These are phyloP conservation scores for Pythium graminicola DNA, from an alignment of 352 stramenopile species.

Conservation along the genomic window DNA sequence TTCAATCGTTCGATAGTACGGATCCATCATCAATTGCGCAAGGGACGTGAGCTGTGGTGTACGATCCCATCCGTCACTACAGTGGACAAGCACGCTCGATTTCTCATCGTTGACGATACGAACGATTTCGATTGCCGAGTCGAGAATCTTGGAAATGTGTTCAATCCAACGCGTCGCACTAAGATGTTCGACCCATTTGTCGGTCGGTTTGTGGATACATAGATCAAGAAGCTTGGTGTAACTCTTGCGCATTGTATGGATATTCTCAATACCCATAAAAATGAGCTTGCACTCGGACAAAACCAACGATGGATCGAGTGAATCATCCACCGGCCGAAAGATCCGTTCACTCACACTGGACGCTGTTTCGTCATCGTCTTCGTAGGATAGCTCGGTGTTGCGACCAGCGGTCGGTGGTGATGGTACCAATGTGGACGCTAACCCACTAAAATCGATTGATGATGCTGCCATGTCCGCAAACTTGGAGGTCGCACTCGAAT, in stretches of 20 bases:
- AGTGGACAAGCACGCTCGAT: conserved; percentile 97
- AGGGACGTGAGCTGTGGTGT: conserved; percentile 95
- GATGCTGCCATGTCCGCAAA: conserved; percentile 48
- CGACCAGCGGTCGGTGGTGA: conserved; percentile 13
- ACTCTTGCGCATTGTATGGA: conserved; percentile 95
- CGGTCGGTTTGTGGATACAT: too few relatives aligned
- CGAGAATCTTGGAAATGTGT: conserved; percentile 92
- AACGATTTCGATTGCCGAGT: conserved; percentile 89
- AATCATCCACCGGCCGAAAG: conserved; percentile 7
- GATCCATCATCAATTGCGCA: conserved; percentile 96
- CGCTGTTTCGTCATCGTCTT: conserved; percentile 20
- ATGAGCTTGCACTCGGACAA: conserved; percentile 85
- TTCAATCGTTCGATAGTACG: conserved; percentile 95
- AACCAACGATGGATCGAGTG: conserved; percentile 35
- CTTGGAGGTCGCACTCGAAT: conserved; percentile 51
- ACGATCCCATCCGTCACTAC: conserved; percentile 99
- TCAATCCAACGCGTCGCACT: conserved; percentile 95
- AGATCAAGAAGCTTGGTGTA: too few relatives aligned
- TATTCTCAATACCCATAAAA: conserved; percentile 99
- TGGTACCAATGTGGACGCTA: conserved; percentile 18
- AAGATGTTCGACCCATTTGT: conserved; percentile 68
- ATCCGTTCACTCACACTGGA: conserved; percentile 20
- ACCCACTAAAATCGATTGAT: conserved; percentile 23
- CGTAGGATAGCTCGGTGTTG: conserved; percentile 8
- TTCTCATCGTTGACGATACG: conserved; percentile 91